A percentile compares a stretch with the other conserved stretches of the same genome.
Evolutionary conservation across 108 stramenopile genomes (phyloP).

Genomic region (Cyclotella distinguenda): DNA sequence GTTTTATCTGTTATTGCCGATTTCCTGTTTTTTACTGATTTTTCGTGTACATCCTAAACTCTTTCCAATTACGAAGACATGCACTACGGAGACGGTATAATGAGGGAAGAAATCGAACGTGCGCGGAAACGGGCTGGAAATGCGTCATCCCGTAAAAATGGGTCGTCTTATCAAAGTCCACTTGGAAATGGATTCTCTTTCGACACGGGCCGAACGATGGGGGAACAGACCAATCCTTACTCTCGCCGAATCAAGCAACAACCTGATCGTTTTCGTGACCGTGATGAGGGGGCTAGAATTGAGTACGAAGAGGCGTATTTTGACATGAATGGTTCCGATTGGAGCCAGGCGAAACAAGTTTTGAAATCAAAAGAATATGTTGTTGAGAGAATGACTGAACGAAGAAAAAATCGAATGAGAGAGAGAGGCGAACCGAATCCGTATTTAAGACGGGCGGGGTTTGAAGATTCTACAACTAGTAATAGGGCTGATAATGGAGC

Average conservation of each 20-base stretch:
- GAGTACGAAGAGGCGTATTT: slow-evolving; percentile 50
- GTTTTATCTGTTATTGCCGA: too few relatives aligned
- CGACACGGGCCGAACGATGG: slow-evolving; percentile 11
- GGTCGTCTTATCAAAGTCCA: slow-evolving; percentile 74
- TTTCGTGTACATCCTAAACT: background rate
- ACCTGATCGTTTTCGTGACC: slow-evolving; percentile 8
- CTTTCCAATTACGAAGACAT: slow-evolving; percentile 47
- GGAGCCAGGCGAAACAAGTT: slow-evolving; percentile 8
- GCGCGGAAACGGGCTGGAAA: slow-evolving; percentile 59
- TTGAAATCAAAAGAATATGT: slow-evolving; percentile 39
- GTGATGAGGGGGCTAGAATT: slow-evolving; percentile 28
- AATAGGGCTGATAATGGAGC: background rate
- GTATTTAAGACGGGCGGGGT: slow-evolving; percentile 7
- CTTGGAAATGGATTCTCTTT: slow-evolving; percentile 73
- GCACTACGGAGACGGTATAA: slow-evolving; percentile 88
- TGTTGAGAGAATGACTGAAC: slow-evolving; percentile 39
- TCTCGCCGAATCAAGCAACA: slow-evolving; percentile 24
- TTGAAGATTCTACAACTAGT: too few relatives aligned
- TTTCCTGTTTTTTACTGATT: background rate
- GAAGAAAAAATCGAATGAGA: slow-evolving; percentile 44
- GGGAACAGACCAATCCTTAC: slow-evolving; percentile 39
- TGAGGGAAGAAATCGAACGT: slow-evolving; percentile 67
- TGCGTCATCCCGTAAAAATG: slow-evolving; percentile 45
- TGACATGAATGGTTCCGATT: slow-evolving; percentile 33
- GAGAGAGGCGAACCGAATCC: slow-evolving; percentile 51